These are phyloP conservation scores for Melanopsichium pennsylvanicum DNA, from an alignment of 1,284 basidiomycete genomes.

Conservation along the genomic window DNA sequence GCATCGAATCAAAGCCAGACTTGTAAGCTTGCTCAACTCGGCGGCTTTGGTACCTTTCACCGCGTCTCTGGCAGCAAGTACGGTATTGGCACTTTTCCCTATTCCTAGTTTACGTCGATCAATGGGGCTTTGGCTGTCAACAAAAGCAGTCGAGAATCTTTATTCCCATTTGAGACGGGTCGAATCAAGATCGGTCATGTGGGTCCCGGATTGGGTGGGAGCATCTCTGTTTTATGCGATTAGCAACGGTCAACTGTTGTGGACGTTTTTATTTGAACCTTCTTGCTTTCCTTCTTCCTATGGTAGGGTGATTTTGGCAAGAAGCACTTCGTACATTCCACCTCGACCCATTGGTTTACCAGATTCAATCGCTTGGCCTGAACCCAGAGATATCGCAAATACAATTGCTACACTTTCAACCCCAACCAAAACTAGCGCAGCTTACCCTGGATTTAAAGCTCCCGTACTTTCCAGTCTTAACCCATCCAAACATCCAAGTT, in stretches of 20 bases:
- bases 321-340: constrained; percentile 54
- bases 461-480: constrained; percentile 54
- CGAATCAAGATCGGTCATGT: constrained; percentile 22
- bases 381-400: constrained; percentile 43
- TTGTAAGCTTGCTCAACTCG: constrained; percentile 36
- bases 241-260: constrained; percentile 56
- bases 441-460: constrained; percentile 56
- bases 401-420: constrained; percentile 51
- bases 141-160: constrained; percentile 39
- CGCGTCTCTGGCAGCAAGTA: constrained; percentile 17
- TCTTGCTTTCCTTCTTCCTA: constrained; percentile 48
- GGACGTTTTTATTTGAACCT: constrained; percentile 56
- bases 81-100: constrained; percentile 38
- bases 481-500: constrained; percentile 47
- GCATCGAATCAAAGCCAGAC: constrained; percentile 25
- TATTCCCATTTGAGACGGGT: constrained; percentile 28
- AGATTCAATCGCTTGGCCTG: constrained; percentile 49
- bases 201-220: constrained; percentile 56
- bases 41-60: constrained; percentile 37
- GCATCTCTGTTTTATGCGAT: constrained; percentile 54
- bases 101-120: constrained; percentile 17
- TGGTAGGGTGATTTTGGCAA: constrained; percentile 42
- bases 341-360: constrained; percentile 52
- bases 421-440: constrained; percentile 28
- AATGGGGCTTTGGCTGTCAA: constrained; percentile 41